A percentile compares a stretch with the other conserved stretches of the same genome.
Evolutionary conservation across 2,329 filamentous ascomycete genomes (phyloP).

Genomic region (Alternaria postmessia): DNA sequence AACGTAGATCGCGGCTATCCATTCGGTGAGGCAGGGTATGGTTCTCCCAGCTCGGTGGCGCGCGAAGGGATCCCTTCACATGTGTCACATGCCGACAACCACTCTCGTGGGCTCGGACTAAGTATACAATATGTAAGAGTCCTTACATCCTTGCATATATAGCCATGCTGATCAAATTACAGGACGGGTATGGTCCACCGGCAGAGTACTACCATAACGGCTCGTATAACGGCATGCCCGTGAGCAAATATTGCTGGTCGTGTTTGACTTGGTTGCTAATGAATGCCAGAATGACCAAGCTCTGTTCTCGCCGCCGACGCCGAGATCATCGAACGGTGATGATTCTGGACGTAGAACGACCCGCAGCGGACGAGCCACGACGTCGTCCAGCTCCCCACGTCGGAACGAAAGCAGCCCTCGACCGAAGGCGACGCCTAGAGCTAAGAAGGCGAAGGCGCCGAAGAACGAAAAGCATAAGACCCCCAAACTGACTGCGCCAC

Average conservation of each 20-base stretch:
- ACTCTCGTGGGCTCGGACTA: conserved; percentile 34
- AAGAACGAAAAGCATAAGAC: conserved; percentile 57
- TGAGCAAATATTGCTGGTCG: conserved; percentile 23
- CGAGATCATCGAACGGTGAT: conserved; percentile 52
- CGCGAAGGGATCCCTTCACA: conserved; percentile 40
- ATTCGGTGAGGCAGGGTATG: conserved; percentile 46
- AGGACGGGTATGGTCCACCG: conserved; percentile 45
- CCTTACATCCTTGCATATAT: not conserved
- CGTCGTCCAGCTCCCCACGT: conserved; percentile 35
- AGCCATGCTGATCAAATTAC: conserved; percentile 30
- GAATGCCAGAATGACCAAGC: conserved; percentile 33
- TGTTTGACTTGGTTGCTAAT: conserved; percentile 27
- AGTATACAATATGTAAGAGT: conserved; percentile 46
- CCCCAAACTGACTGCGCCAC: conserved; percentile 68
- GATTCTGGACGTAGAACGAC: conserved; percentile 51
- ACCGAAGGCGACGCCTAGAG: conserved; percentile 44
- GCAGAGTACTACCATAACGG: conserved; percentile 39
- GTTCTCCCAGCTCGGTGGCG: conserved; percentile 37
- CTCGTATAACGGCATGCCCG: conserved; percentile 35
- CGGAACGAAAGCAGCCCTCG: conserved; percentile 31
- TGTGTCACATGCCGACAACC: conserved; percentile 36
- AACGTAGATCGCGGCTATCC: conserved; percentile 51
- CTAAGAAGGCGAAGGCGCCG: conserved; percentile 55
- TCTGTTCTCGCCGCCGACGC: conserved; percentile 53
- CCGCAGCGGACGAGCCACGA: conserved; percentile 45